Percentiles rank a stretch among this genome's conserved stretches.
Evolutionary conservation across 2,329 filamentous ascomycete genomes (phyloP).

Genomic region (Calonectria pauciramosa): DNA sequence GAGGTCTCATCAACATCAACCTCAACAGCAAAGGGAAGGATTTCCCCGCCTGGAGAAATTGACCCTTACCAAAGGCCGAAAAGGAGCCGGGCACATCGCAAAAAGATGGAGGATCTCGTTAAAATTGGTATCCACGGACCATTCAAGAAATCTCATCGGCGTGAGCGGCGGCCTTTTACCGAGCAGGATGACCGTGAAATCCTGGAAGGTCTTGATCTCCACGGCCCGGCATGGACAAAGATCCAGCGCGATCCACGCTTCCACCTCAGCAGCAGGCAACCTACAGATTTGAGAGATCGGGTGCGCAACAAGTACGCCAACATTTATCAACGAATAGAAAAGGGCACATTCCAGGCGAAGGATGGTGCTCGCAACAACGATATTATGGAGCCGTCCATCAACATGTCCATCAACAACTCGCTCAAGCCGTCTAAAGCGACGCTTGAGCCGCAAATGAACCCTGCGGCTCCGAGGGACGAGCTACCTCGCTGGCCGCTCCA

Average conservation of each 20-base stretch:
- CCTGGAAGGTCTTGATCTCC: slow-evolving; percentile 69
- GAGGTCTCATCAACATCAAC: slow-evolving; percentile 45
- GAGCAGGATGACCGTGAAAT: slow-evolving; percentile 75
- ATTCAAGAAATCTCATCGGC: slow-evolving; percentile 72
- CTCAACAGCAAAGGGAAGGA: slow-evolving; percentile 44
- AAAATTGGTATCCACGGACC: slow-evolving; percentile 73
- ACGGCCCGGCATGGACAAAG: slow-evolving; percentile 75
- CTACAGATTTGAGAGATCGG: slow-evolving; percentile 74
- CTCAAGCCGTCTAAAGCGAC: slow-evolving; percentile 55
- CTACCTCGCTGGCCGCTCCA: slow-evolving; percentile 59
- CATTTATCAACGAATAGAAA: slow-evolving; percentile 69
- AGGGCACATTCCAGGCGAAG: slow-evolving; percentile 63
- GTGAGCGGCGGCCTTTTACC: slow-evolving; percentile 72
- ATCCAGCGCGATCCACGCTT: slow-evolving; percentile 73
- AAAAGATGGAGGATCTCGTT: slow-evolving; percentile 68
- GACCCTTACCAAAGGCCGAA: slow-evolving; percentile 58
- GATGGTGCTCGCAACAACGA: slow-evolving; percentile 57
- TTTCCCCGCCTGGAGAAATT: slow-evolving; percentile 43
- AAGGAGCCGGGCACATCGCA: slow-evolving; percentile 68
- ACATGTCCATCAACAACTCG: slow-evolving; percentile 63
- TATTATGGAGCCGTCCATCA: slow-evolving; percentile 65
- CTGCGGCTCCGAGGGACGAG: slow-evolving; percentile 62
- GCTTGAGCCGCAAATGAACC: slow-evolving; percentile 56
- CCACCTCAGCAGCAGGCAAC: slow-evolving; percentile 70
- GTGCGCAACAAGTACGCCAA: slow-evolving; percentile 75